These are phyloP conservation scores for Dictyostelium firmibasis DNA, from an alignment of 78 protist species.

Conservation along the genomic window DNA sequence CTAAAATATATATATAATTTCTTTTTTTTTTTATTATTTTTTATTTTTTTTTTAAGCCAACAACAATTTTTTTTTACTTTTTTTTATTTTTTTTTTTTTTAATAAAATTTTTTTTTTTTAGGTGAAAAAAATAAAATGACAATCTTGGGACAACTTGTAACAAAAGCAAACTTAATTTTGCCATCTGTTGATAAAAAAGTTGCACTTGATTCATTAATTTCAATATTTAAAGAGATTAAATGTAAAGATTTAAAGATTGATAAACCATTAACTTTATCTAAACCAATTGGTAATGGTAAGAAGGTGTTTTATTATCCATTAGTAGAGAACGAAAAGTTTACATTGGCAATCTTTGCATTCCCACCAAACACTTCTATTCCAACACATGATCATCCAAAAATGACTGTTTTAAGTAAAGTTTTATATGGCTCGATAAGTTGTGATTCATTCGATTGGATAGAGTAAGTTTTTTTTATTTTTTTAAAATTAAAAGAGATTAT, in stretches of 20 bases:
- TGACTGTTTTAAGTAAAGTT: conserved; percentile 56
- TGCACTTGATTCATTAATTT: neutral
- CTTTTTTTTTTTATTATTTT: too few relatives aligned
- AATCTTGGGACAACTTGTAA: neutral
- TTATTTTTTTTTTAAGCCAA: too few relatives aligned
- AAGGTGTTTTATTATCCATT: conserved; percentile 32
- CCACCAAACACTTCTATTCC: conserved; percentile 30
- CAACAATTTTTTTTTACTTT: too few relatives aligned
- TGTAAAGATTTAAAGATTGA: neutral
- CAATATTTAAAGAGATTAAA: neutral
- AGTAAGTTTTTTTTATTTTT: neutral
- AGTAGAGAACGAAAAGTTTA: conserved; percentile 2
- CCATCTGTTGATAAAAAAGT: neutral
- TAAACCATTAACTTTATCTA: neutral
- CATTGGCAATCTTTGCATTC: conserved; percentile 66
- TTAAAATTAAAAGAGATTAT: too few relatives aligned
- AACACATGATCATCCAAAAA: conserved; percentile 53
- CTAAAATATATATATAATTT: too few relatives aligned
- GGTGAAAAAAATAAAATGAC: neutral
- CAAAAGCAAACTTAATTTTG: neutral
- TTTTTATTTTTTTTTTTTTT: neutral
- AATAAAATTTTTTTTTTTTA: neutral
- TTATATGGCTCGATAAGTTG: conserved; percentile 32
- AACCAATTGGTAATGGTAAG: neutral
- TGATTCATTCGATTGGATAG: neutral